Conservation (phyloP, 192 early-diverging fungal genomes). For the Gonapodya sp. region DNA sequence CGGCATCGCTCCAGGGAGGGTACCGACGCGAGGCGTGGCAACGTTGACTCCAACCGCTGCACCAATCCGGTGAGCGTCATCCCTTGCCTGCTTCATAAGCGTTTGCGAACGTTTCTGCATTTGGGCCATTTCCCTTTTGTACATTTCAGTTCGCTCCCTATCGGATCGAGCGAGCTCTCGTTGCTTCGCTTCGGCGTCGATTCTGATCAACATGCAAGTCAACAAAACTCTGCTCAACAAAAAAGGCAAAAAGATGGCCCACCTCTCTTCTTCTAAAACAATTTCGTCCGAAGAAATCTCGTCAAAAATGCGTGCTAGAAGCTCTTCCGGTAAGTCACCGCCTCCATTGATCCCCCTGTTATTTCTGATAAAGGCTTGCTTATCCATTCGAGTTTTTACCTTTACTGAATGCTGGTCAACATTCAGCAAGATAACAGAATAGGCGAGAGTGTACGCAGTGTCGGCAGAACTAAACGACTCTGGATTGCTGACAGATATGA, state of each 20-base stretch:
- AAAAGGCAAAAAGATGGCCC: background rate
- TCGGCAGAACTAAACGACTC: constrained; percentile 49
- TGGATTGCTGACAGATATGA: too few species aligned
- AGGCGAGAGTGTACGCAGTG: constrained; percentile 51
- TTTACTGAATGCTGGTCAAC: constrained; percentile 46
- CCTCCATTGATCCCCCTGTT: constrained; percentile 25
- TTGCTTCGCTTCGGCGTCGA: constrained; percentile 4
- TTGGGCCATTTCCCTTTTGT: constrained; percentile 34
- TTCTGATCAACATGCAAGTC: background rate
- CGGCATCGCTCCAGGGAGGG: background rate
- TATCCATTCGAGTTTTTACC: constrained; percentile 54
- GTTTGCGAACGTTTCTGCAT: constrained; percentile 48
- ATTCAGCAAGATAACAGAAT: constrained; percentile 58
- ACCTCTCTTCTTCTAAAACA: constrained; percentile 15
- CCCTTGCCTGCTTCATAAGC: constrained; percentile 20
- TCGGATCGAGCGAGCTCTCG: constrained; percentile 21
- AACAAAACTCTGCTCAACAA: background rate
- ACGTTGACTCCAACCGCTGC: background rate
- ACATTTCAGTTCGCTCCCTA: constrained; percentile 38
- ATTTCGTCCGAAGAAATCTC: constrained; percentile 16
- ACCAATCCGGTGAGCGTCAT: background rate
- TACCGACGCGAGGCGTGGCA: background rate
- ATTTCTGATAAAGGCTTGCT: constrained; percentile 44
- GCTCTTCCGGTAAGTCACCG: constrained; percentile 16
- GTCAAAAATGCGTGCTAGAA: constrained; percentile 16